Evolutionary conservation across 306 rosid genomes (phyloP), one percentile per base, ranked within the genome.

Genomic region (Carpinus fangiana): DNA sequence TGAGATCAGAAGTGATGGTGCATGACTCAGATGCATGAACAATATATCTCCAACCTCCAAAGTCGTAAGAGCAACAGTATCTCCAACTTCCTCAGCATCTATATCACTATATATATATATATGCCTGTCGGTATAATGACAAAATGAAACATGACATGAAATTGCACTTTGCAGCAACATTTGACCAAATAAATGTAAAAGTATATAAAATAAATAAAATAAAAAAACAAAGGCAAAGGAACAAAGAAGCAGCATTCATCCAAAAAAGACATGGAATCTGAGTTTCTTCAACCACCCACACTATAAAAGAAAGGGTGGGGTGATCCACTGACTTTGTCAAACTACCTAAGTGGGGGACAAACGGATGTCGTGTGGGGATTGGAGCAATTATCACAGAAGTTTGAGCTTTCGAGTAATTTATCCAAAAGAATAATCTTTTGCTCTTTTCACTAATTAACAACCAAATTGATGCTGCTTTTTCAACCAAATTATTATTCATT

Each of bases 111-210:
- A 23, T 23, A 23, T 23, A 1, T 23, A 23, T 23, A 46, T 9
- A 48, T 48, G 45, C 41, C 64, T 84, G 78, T 20, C 38, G 53
- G 41, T 41, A 52, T 23, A 76, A 73, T 31, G 82, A 75, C 77
- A 83, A 81, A 84, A 83, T 79, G 62, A 83, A 50, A 70, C 43
- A 45, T 45, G 70, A 54, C 78, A 69, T 62, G 79, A 67, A 55
- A 73, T 52, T 51, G 82, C 78, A 77, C 80, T 79, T 82, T 64
- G 89, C 84, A 79, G 90, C 76, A 79, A 83, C 46, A 57, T 74
- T 89, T 84, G 92, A 87, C 90, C 83, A 71, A 74, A 56, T n/a
- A 46, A 46, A 1, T 31, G 34, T 31, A 31, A 76, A 56, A 67
- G 82, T 18, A 76, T 34, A 38, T 54, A 67, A 45, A 36, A 54